These are phyloP conservation scores for Trichosporon asahii DNA, from an alignment of 1,284 basidiomycete genomes.

Conservation along the genomic window DNA sequence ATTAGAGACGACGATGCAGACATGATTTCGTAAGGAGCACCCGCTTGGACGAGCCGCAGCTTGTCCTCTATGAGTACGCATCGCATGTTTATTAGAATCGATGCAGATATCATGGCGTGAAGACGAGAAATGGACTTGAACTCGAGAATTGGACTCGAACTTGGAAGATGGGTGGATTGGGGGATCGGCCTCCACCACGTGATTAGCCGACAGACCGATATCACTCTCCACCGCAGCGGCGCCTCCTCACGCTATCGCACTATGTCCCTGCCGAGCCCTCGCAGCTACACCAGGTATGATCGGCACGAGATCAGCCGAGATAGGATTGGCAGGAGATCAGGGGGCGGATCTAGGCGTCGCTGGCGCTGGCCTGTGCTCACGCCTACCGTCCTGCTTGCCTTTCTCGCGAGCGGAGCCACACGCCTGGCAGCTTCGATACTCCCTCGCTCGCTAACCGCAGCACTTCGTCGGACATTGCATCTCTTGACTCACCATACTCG, in stretches of 20 bases:
- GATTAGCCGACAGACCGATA: not conserved
- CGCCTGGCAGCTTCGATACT: no score
- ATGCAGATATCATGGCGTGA: not conserved
- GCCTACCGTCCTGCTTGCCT: no score
- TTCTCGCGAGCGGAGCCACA: no score
- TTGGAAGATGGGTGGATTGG: not conserved
- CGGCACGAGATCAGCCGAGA: not conserved
- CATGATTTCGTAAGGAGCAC: not conserved
- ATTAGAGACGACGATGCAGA: not conserved
- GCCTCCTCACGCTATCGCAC: no score
- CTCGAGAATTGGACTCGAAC: not conserved
- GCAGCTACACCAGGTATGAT: not conserved
- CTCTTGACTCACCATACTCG: no score
- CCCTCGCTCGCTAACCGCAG: no score
- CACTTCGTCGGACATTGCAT: no score
- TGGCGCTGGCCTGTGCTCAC: no score
- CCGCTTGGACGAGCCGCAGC: not conserved
- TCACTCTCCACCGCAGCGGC: no score
- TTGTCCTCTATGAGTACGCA: not conserved
- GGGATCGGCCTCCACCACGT: not conserved
- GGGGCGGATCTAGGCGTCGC: no score
- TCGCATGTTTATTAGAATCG: not conserved
- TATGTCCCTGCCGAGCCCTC: no score
- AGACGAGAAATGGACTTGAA: not conserved
- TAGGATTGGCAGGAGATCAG: not conserved